Base-by-base conservation (phyloP, 129 eudicot species). In the Helichrysum umbraculigerum region DNA sequence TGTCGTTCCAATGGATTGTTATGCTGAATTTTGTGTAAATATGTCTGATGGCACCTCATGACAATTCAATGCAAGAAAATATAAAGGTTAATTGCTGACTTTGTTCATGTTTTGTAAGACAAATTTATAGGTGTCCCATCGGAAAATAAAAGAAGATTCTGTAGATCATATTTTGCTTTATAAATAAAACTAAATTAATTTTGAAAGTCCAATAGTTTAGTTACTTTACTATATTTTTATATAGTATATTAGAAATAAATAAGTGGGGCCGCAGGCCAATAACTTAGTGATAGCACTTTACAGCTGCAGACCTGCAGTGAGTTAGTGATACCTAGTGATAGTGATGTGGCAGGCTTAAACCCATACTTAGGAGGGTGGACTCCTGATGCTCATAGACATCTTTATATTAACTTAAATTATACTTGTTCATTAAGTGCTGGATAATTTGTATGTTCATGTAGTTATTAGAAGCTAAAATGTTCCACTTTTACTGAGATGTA, bases 401-500 rank as follows among this genome's bases (percentile, higher is more conserved):
- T 19, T n/a, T 20, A 21, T 57, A 20, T 6, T n/a, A n/a, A 56
- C 28, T 19, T 56, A 4, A 25, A 25, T 28, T 56, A 2, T 57
- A 16, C 28, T 57, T 57, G 4, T 57, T 56, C 62, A 56, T 5
- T 21, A 57, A n/a, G 62, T 57, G 62, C 29, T 57, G 62, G 0
- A 19, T 57, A 7, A 19, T 63, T 42, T 4, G 10, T 29, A 15
- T 32, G 15, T 15, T 64, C 4, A 32, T 6, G 44, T 32, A 32
- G 39, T 64, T 16, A 64, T 64, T 32, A 64, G 44, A 28, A 64
- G 32, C 42, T 28, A 5, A 28, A 29, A 29, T 29, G 17, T 4
- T 62, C 68, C 19, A 62, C 9, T 62, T 62, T 61, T 70, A 42
- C 51, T 41, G 64, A 41, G 29, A 22, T 74, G 33, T 50, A 15